phyloP scores from a whole-genome alignment of 768 basidiomycete genomes.

The Mycena leptocephala region DNA sequence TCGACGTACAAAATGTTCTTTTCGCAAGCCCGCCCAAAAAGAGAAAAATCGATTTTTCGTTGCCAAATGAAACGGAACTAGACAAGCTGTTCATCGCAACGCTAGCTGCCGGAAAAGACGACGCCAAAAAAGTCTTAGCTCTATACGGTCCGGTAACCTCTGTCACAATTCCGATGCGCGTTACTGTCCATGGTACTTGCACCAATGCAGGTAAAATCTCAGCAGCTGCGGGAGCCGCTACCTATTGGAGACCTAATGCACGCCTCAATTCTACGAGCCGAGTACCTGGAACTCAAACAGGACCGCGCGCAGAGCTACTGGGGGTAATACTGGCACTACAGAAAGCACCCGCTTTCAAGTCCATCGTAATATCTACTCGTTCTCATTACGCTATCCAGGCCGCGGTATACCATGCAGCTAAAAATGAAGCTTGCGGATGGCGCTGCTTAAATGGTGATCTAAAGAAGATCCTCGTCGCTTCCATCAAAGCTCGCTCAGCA shows the following conservation, averaged over 20 bases:
- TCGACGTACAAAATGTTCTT: not conserved
- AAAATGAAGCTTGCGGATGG: no score
- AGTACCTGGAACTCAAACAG: not conserved
- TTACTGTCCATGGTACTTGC: not conserved
- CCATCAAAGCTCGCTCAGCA: not conserved
- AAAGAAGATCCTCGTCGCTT: not conserved
- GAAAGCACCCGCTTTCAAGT: no score
- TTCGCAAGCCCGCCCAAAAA: not conserved
- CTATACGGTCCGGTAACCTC: not conserved
- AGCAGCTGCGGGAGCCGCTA: not conserved
- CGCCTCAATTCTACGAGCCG: not conserved
- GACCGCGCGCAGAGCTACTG: not conserved
- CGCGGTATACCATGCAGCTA: no score
- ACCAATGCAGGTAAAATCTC: not conserved
- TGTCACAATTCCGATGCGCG: not conserved
- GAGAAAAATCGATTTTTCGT: not conserved
- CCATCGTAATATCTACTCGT: no score
- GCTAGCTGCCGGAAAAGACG: not conserved
- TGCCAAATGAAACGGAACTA: not conserved
- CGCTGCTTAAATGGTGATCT: constrained; percentile 14
- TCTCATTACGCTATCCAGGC: no score
- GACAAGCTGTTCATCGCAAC: constrained; percentile 1
- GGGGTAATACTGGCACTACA: no score
- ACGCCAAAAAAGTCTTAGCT: not conserved
- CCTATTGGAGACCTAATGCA: not conserved